phyloP scores from a whole-genome alignment of 192 early-diverging fungal species.

The Globomyces pollinis-pini region DNA sequence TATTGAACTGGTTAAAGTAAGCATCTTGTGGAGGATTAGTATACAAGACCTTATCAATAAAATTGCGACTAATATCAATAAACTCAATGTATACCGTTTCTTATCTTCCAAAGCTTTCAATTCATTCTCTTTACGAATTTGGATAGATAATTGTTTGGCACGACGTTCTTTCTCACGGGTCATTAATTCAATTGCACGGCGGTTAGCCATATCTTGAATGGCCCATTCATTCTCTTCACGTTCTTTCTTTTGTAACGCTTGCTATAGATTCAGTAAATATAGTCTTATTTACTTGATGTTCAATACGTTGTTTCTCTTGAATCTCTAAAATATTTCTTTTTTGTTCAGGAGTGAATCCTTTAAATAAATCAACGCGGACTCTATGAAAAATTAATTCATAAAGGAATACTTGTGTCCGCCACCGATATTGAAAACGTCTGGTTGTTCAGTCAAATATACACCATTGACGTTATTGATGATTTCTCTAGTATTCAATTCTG shows the following conservation, averaged over 20 bases:
- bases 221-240: slow-evolving; percentile 28
- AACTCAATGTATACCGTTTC: slow-evolving; percentile 17
- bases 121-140: slow-evolving; percentile 30
- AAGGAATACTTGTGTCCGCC: slow-evolving; percentile 41
- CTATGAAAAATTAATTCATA: slow-evolving; percentile 10
- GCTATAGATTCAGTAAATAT: background rate
- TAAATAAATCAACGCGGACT: slow-evolving; percentile 49
- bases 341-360: slow-evolving; percentile 45
- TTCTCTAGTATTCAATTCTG: slow-evolving; percentile 34
- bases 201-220: slow-evolving; percentile 28
- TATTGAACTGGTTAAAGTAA: slow-evolving; percentile 52
- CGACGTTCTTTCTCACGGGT: slow-evolving; percentile 32
- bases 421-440: slow-evolving; percentile 41
- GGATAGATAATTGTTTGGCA: slow-evolving; percentile 21
- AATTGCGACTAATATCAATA: slow-evolving; percentile 23
- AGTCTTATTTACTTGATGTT: slow-evolving; percentile 31
- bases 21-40: slow-evolving; percentile 42
- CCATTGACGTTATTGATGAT: slow-evolving; percentile 38
- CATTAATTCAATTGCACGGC: slow-evolving; percentile 32
- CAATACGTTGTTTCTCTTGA: slow-evolving; percentile 40
- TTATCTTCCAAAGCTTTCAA: slow-evolving; percentile 32
- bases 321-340: slow-evolving; percentile 25
- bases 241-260: background rate
- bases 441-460: slow-evolving; percentile 41
- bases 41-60: slow-evolving; percentile 44